Evolutionary conservation across 1,284 basidiomycete genomes (phyloP), one percentile per base, ranked within the genome.

Genomic region (Austroboletus novae-zelandiae): DNA sequence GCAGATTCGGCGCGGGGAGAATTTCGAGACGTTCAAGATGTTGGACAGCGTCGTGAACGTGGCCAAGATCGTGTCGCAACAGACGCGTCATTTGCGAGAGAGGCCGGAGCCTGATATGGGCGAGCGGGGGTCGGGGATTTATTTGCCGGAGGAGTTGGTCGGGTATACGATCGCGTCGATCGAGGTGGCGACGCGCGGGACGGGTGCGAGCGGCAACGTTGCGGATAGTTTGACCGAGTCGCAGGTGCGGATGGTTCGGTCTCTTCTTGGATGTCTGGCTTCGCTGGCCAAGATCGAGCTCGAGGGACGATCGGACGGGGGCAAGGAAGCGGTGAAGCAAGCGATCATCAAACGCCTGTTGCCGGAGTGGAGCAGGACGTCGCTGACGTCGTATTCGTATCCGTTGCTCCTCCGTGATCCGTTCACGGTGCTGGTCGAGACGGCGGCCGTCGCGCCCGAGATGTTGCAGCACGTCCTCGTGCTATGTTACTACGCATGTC

Each of bases 61-160:
- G 27, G 75, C 84, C 20, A 88, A 83, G 65, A 79, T 78, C 8
- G 71, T 85, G 29, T 91, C 89, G 3, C 78, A 83, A 60, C 89
- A 91, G 64, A 84, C 84, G 9, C 73, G 84, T 29, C 87, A 90
- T 67, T 66, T 91, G 10, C 78, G 89, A 29, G 87, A 90, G 49
- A 76, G 88, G 25, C 76, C 79, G 5, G 89, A 91, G 61, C 89
- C 86, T 1, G 86, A 90, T 11, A 60, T 69, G 2, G 80, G 81
- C 3, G 86, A 90, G 54, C 75, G 89, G 25, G 89, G 89, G 0
- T 79, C 79, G 2, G 89, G 89, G 1, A 81, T 94, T 53, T 95
- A 95, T 61, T 74, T 98, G 3, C 91, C 94, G 0, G 90, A 95
- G 59, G 92, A 96, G 56, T 72, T 97, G 31, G 75, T 96, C n/a